Conservation (phyloP, 225 moss, liverwort and hornwort species). For the Straminergon stramineum region DNA sequence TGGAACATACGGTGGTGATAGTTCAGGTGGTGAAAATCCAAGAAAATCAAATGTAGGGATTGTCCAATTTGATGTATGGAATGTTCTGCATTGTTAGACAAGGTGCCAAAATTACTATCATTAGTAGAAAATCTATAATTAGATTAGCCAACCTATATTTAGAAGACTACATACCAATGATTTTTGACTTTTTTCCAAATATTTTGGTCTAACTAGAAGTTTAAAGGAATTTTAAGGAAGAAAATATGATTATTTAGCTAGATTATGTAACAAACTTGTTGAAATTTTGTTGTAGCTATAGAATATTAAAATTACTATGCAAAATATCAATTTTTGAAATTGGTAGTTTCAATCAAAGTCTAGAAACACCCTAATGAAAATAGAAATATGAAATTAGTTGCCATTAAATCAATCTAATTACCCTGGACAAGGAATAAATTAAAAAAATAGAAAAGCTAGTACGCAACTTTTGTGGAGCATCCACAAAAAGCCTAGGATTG, state of each 20-base stretch:
- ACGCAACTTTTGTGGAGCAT: neutral
- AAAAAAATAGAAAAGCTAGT: neutral
- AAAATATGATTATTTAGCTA: neutral
- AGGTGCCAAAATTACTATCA: neutral
- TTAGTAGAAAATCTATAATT: neutral
- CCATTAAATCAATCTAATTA: neutral
- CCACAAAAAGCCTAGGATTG: neutral
- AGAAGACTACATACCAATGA: too few species aligned
- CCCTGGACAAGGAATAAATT: neutral
- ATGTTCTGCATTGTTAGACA: conserved; percentile 3
- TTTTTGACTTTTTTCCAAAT: neutral
- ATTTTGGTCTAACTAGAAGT: neutral
- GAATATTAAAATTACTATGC: too few species aligned
- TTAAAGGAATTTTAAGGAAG: neutral
- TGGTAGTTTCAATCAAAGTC: neutral
- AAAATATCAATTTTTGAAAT: neutral
- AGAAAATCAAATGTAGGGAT: neutral
- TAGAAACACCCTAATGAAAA: accelerated
- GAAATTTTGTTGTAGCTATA: too few species aligned
- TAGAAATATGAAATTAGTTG: neutral
- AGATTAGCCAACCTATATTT: neutral
- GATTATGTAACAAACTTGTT: neutral
- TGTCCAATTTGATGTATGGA: conserved; percentile 28
- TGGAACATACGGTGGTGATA: neutral
- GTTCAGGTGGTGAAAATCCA: neutral